These are phyloP conservation scores for Calonectria multiphialidica DNA, from an alignment of 2,329 filamentous ascomycete species.

Conservation along the genomic window DNA sequence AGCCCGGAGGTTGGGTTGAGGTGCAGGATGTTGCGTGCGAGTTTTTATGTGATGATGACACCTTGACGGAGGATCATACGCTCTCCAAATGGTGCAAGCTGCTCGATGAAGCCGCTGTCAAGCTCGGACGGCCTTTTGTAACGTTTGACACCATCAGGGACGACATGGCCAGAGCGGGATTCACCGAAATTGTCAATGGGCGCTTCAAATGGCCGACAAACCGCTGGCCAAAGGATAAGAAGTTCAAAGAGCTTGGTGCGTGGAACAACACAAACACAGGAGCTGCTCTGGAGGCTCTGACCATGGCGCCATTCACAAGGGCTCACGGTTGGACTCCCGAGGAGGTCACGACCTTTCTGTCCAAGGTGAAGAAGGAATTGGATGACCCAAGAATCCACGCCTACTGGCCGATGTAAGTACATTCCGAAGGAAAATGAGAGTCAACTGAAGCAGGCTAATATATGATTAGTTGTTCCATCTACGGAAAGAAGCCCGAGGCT, in stretches of 20 bases:
- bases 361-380: constrained; percentile 25
- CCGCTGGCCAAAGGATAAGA: constrained; percentile 61
- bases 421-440: accelerated
- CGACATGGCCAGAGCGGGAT: constrained; percentile 61
- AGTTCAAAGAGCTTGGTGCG: constrained; percentile 61
- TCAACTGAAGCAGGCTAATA: background rate
- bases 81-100: constrained; percentile 42
- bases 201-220: constrained; percentile 62
- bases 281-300: constrained; percentile 43
- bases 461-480: constrained; percentile 26
- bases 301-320: constrained; percentile 45
- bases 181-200: constrained; percentile 60
- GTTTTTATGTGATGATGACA: constrained; percentile 30
- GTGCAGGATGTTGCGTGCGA: constrained; percentile 34
- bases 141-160: constrained; percentile 36
- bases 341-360: constrained; percentile 29
- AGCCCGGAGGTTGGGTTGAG: constrained; percentile 31
- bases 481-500: constrained; percentile 30
- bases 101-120: constrained; percentile 42
- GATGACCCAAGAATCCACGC: constrained; percentile 33
- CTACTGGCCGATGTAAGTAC: constrained; percentile 35
- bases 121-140: constrained; percentile 43
- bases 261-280: constrained; percentile 41
- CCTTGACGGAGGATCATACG: constrained; percentile 30
- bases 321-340: constrained; percentile 32